Percentiles rank a stretch among this genome's conserved stretches.
Evolutionary conservation across 345 rosid species (phyloP).

Genomic region (Psidium guajava): DNA sequence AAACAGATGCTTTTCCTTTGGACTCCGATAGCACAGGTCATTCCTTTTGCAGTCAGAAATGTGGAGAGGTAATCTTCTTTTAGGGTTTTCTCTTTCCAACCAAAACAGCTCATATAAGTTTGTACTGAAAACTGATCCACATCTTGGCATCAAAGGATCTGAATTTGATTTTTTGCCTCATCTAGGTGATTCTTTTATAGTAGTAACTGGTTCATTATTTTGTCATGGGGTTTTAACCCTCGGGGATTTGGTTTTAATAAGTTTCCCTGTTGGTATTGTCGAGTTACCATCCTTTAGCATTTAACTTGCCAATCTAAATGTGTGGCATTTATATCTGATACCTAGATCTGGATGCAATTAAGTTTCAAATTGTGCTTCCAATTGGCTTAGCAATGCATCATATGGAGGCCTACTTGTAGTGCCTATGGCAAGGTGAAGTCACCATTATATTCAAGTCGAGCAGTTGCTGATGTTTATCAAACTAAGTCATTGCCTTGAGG

Average conservation of each 20-base stretch:
- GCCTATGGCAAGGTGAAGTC: not conserved
- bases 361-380: not conserved
- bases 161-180: not conserved
- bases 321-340: not conserved
- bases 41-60: conserved; percentile 65
- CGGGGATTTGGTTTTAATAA: not conserved
- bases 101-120: not conserved
- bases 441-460: not conserved
- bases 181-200: not conserved
- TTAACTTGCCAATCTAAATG: not conserved
- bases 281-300: not conserved
- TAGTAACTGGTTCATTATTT: not conserved
- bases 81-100: not conserved
- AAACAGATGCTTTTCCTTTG: conserved; percentile 23
- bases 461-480: not conserved
- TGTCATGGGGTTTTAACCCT: not conserved
- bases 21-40: conserved; percentile 21
- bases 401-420: not conserved
- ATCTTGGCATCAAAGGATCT: not conserved
- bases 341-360: not conserved
- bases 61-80: conserved; percentile 55
- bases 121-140: not conserved
- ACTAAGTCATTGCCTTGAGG: not conserved
- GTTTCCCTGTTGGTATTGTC: not conserved
- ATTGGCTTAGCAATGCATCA: not conserved